Base-by-base conservation (phyloP, 306 rosid species). In the Glycine latifolia region DNA sequence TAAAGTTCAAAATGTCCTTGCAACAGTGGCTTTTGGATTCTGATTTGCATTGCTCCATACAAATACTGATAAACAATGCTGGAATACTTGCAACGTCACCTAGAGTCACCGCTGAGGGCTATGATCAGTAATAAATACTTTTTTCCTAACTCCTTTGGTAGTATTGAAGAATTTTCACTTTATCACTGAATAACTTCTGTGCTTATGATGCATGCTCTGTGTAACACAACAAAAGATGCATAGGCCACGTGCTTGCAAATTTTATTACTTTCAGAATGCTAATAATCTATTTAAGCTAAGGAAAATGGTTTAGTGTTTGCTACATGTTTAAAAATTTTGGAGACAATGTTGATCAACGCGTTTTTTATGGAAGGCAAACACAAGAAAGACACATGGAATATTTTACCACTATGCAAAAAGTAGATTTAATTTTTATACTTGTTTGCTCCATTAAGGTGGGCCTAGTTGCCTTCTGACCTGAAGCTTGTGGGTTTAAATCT, bases 51-150 rank as follows among this genome's bases (percentile, higher is more conserved):
- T 82, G 89, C 90, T 95, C 99, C 0, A 77, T 92, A 74, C 97
- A 93, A 81, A 61, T 95, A 69, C 85, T 95, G 76, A 86, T 95
- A 67, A 95, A 95, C 90, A 90, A 91, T 79, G 99, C 97, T 71
- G 99, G 99, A 80, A 89, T 92, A 82, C 86, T 95, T 63, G 99
- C 97, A 59, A 93, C 93, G 33, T 95, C 97, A 12, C 85, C 74
- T 61, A 87, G 94, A 89, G 73, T 83, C 86, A 93, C 97, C 35
- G 71, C 86, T 20, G 95, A 95, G 61, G 97, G 97, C 81, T 89
- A 83, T 26, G 99, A 95, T 76, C 91, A 88, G 99, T 95, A 87
- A 92, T 81, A 48, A 58, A 67, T 71, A 43, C 78, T 16, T 10
- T 85, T 66, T 71, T 52, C 60, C 74, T 15, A 62, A 58, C 52